Base-by-base conservation (phyloP, 2,329 filamentous ascomycete species). In the Aspergillus calidoustus region DNA sequence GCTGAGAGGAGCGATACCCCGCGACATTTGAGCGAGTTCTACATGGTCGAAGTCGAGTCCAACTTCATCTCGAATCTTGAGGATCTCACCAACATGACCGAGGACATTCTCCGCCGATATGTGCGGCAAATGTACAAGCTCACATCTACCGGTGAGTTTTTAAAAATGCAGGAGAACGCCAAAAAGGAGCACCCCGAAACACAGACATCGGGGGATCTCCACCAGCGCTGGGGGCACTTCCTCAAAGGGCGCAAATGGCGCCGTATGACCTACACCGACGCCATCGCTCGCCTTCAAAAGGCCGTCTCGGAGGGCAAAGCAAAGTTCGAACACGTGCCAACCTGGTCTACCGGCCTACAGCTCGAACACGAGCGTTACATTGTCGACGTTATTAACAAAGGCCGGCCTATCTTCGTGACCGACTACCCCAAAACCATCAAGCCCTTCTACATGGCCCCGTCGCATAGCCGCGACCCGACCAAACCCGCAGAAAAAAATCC, bases 1-100 rank as follows among this genome's bases (percentile, higher is more conserved):
- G 95, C 95, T 4, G 95, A 97, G 76, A 89, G 89, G 73, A 97
- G 93, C 77, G 93, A 98, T 72, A 98, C 95, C 0, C 89, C 93
- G 6, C 88, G 95, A 30, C 95, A 99, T 78, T 82, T 99, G 64
- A 97, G 92, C 80, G 95, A 99, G 74, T 98, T 99, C 72, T 98
- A 98, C 79, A 98, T 99, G 95, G 86, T 99, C 2, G 95, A 99
- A 78, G 93, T 89, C 17, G 95, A 99, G 77, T 82, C 93, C 74
- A 89, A 88, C 71, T 97, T 97, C 74, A 86, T 89, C 47, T 83
- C 91, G 51, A 81, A 87, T 65, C 82, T 97, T 66, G 80, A 84
- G 31, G 81, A 85, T 28, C 83, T 99, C 68, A 95, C 96, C 85
- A 82, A 89, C 60, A 77, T 94, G n/a, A 86, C 92, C 2, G 92